These are phyloP conservation scores for Exidia glandulosa DNA, from an alignment of 768 basidiomycete species.

Conservation along the genomic window DNA sequence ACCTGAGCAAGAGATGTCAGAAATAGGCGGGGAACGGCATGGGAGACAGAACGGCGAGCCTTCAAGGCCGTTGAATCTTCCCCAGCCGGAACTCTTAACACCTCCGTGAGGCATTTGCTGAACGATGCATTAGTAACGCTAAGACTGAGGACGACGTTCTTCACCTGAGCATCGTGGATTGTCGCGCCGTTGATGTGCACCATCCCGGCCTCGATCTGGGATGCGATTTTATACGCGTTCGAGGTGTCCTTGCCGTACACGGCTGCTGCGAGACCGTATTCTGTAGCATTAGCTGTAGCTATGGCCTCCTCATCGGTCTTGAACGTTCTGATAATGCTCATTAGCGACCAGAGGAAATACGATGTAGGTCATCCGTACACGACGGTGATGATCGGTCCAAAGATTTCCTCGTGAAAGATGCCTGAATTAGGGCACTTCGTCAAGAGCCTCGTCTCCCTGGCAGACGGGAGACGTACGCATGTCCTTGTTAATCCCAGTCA, in stretches of 20 bases:
- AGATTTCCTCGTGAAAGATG: not conserved
- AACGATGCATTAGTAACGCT: not conserved
- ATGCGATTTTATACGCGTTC: constrained; percentile 15
- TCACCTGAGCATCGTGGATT: constrained; percentile 11
- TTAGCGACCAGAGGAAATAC: not conserved
- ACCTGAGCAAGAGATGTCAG: too few species aligned
- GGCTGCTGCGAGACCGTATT: constrained; percentile 20
- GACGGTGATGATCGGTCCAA: not conserved
- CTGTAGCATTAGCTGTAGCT: constrained; percentile 20
- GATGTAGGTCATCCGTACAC: not conserved
- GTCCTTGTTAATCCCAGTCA: not conserved
- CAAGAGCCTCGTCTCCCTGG: not conserved
- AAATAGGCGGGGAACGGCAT: too few species aligned
- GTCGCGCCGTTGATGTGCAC: constrained; percentile 21
- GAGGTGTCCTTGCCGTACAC: constrained; percentile 17
- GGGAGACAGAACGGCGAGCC: constrained; percentile 5
- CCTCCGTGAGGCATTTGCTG: constrained; percentile 21
- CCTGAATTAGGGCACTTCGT: not conserved
- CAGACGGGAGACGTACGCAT: not conserved
- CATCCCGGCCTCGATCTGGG: constrained; percentile 17
- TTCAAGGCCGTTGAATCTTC: constrained; percentile 22
- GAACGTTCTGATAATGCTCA: constrained; percentile 2
- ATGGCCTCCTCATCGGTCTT: constrained; percentile 16
- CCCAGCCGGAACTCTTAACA: constrained; percentile 19
- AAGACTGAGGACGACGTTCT: not conserved